Evolutionary conservation across 345 rosid genomes (phyloP).

Genomic region (Acer saccharum): DNA sequence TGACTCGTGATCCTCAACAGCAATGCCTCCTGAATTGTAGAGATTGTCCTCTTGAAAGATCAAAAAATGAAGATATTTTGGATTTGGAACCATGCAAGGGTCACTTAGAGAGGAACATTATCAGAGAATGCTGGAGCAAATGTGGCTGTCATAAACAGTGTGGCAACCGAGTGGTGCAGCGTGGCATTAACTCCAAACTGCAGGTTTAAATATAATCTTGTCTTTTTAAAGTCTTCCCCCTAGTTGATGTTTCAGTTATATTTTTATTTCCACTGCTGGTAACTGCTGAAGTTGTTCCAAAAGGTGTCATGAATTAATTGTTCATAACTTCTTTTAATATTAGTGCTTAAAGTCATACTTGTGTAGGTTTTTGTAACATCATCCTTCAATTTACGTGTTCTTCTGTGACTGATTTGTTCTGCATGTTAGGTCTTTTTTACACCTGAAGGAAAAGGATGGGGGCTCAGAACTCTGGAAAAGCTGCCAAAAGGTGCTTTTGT

Average conservation of each 20-base stretch:
- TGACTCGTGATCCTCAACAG: conserved; percentile 54
- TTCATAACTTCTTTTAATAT: neutral
- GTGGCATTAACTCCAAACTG: conserved; percentile 68
- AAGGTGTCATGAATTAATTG: conserved; percentile 6
- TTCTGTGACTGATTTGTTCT: conserved; percentile 11
- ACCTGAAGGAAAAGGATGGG: conserved; percentile 83
- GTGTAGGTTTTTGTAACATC: neutral
- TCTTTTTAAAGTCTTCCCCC: conserved; percentile 10
- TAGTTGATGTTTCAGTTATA: neutral
- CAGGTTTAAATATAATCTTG: conserved; percentile 50
- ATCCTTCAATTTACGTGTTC: neutral
- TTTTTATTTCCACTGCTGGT: neutral
- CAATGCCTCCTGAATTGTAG: conserved; percentile 55
- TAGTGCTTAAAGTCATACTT: neutral
- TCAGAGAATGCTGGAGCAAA: conserved; percentile 88
- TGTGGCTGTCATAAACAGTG: conserved; percentile 83
- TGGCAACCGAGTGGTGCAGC: conserved; percentile 91
- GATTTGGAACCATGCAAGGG: conserved; percentile 82
- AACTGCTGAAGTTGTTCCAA: neutral
- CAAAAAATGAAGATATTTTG: conserved; percentile 46
- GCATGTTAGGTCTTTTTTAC: conserved; percentile 64
- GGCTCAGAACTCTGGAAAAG: conserved; percentile 63
- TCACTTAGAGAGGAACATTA: conserved; percentile 71
- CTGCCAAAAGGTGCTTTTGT: conserved; percentile 81
- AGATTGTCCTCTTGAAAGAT: conserved; percentile 74